Evolutionary conservation across 2,329 filamentous ascomycete genomes (phyloP).

Genomic region (Monilinia polystroma): DNA sequence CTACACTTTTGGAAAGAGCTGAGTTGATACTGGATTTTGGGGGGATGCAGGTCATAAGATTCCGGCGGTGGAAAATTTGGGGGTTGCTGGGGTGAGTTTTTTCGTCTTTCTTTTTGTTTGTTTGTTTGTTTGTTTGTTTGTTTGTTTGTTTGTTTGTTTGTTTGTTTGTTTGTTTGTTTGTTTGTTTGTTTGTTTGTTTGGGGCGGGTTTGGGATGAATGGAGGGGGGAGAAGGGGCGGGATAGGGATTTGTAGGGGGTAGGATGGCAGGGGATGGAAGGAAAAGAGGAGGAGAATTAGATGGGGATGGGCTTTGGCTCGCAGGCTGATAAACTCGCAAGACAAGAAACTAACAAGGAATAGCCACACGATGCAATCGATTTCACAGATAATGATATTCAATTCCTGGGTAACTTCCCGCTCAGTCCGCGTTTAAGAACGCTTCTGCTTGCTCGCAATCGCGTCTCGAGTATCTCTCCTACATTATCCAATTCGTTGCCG

Average conservation of each 20-base stretch:
- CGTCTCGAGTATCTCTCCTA: constrained; percentile 75
- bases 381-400: constrained; percentile 98
- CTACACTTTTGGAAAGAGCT: constrained; percentile 78
- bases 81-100: constrained; percentile 78
- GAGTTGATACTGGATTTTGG: constrained; percentile 70
- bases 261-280: background rate
- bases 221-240: background rate
- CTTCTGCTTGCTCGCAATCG: constrained; percentile 89
- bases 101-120: constrained; percentile 16
- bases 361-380: constrained; percentile 97
- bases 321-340: background rate
- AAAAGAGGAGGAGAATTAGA: background rate
- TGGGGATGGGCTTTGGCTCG: background rate
- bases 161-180: constrained; percentile 13
- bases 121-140: constrained; percentile 3
- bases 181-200: background rate
- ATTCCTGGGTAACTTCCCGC: constrained; percentile 85
- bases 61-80: constrained; percentile 94
- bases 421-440: constrained; percentile 82
- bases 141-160: constrained; percentile 15
- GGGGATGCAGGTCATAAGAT: constrained; percentile 90
- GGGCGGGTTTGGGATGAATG: too few relatives aligned
- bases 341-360: constrained; percentile 13
- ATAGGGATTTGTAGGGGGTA: background rate
- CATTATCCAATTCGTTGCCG: constrained; percentile 72